A percentile compares a stretch with the other conserved stretches of the same genome.
phyloP scores from a whole-genome alignment of 495 filamentous ascomycete genomes.

The Cudoniella acicularis region DNA sequence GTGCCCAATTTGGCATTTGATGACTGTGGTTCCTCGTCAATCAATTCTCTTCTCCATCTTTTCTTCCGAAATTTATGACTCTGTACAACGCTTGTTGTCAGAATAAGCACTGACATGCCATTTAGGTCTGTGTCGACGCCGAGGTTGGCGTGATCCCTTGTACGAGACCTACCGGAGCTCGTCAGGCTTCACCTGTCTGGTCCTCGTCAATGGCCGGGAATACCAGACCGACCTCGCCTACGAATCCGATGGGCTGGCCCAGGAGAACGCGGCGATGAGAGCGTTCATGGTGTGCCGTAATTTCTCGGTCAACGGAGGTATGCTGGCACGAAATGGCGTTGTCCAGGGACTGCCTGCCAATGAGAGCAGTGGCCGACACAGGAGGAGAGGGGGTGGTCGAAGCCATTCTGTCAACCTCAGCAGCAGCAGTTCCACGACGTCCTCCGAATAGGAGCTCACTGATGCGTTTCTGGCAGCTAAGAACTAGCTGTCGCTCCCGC shows the following conservation, averaged over 20 bases:
- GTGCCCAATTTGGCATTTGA: constrained; percentile 16
- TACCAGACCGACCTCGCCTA: constrained; percentile 90
- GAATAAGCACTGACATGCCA: constrained; percentile 42
- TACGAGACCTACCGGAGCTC: constrained; percentile 76
- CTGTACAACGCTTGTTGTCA: constrained; percentile 6
- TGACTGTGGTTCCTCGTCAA: constrained; percentile 5
- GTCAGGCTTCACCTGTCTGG: constrained; percentile 81
- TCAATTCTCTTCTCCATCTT: constrained; percentile 1
- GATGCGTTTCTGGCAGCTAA: constrained; percentile 23
- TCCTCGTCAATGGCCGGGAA: constrained; percentile 93
- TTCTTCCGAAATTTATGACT: constrained; percentile 3
- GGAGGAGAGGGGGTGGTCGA: constrained; percentile 34
- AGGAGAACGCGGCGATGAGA: constrained; percentile 93
- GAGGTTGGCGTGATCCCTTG: constrained; percentile 88
- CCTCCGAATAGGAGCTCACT: constrained; percentile 29
- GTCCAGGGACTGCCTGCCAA: constrained; percentile 80
- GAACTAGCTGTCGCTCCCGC: constrained; percentile 14
- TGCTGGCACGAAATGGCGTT: constrained; percentile 76
- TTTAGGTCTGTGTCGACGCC: constrained; percentile 91
- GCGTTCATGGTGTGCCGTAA: constrained; percentile 98
- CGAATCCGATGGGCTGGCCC: constrained; percentile 74
- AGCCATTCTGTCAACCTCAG: constrained; percentile 38
- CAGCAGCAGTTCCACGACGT: constrained; percentile 57
- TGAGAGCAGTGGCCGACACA: constrained; percentile 44
- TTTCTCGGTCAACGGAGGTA: constrained; percentile 97